A percentile compares a stretch with the other conserved stretches of the same genome.
Evolutionary conservation across 2,329 filamentous ascomycete genomes (phyloP).

Genomic region (Parastagonospora nodorum): DNA sequence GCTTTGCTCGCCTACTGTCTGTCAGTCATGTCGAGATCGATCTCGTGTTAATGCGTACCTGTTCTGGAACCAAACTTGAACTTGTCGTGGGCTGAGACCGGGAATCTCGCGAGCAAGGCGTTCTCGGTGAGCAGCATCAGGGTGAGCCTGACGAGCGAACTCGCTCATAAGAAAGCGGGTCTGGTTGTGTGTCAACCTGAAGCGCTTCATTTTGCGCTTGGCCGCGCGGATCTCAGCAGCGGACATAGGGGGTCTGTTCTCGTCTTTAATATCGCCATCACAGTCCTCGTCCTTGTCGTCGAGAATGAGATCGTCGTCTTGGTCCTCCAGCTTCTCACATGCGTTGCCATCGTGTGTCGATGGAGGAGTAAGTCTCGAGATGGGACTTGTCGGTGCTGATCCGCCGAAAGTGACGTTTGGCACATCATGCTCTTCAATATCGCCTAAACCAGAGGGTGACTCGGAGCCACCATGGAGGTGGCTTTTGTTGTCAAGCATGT

Average conservation of each 20-base stretch:
- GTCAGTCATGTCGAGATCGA: slow-evolving; percentile 17
- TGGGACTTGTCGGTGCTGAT: slow-evolving; percentile 53
- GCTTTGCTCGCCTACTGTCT: slow-evolving; percentile 59
- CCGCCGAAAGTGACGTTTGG: slow-evolving; percentile 47
- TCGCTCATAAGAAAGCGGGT: slow-evolving; percentile 98
- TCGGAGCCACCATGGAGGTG: slow-evolving; percentile 29
- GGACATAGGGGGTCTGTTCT: slow-evolving; percentile 48
- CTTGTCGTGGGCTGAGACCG: slow-evolving; percentile 86
- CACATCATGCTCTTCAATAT: slow-evolving; percentile 42
- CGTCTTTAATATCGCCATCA: slow-evolving; percentile 36
- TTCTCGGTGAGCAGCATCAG: slow-evolving; percentile 88
- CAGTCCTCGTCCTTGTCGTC: slow-evolving; percentile 46
- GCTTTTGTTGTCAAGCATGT: slow-evolving; percentile 45
- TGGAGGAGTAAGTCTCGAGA: slow-evolving; percentile 52
- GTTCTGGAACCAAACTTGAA: slow-evolving; percentile 99
- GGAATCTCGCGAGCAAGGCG: slow-evolving; percentile 88
- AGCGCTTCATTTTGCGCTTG: slow-evolving; percentile 71
- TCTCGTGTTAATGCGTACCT: slow-evolving; percentile 63
- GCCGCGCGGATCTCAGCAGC: slow-evolving; percentile 55
- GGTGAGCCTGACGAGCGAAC: slow-evolving; percentile 92
- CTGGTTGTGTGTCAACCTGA: slow-evolving; percentile 91
- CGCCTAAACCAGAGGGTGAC: slow-evolving; percentile 42
- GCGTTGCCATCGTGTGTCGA: slow-evolving; percentile 46
- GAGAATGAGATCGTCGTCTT: slow-evolving; percentile 44
- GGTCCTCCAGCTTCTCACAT: slow-evolving; percentile 47